Evolutionary conservation across 1,284 basidiomycete genomes (phyloP).

Genomic region (Austroboletus olivaceoglutinosus): DNA sequence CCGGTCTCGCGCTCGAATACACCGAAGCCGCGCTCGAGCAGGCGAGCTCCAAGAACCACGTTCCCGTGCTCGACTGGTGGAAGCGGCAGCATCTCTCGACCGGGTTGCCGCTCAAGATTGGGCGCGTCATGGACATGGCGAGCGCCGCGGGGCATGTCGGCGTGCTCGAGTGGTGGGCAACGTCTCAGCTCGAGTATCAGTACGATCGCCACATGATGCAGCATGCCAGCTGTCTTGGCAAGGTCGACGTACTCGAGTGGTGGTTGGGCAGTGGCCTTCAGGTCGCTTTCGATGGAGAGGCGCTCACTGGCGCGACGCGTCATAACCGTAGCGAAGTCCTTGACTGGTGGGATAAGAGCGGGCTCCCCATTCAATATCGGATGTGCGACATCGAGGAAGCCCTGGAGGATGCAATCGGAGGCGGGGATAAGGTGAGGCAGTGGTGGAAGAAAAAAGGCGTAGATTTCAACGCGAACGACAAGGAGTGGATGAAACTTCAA

Average conservation of each 20-base stretch:
- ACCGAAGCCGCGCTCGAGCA: slow-evolving; percentile 73
- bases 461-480: slow-evolving; percentile 75
- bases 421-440: slow-evolving; percentile 62
- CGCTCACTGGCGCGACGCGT: slow-evolving; percentile 71
- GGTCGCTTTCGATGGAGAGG: slow-evolving; percentile 75
- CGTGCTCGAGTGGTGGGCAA: slow-evolving; percentile 80
- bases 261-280: slow-evolving; percentile 76
- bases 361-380: slow-evolving; percentile 73
- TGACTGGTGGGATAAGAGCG: slow-evolving; percentile 81
- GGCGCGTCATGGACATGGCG: slow-evolving; percentile 78
- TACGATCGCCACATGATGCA: slow-evolving; percentile 74
- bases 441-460: slow-evolving; percentile 80
- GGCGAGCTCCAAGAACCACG: slow-evolving; percentile 70
- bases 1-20: slow-evolving; percentile 59
- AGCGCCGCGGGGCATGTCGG: slow-evolving; percentile 67
- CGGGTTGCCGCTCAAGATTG: slow-evolving; percentile 67
- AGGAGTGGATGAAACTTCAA: slow-evolving; percentile 80
- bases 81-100: slow-evolving; percentile 45
- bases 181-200: slow-evolving; percentile 68
- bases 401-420: slow-evolving; percentile 77
- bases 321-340: slow-evolving; percentile 78
- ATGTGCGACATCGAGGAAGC: slow-evolving; percentile 87
- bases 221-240: slow-evolving; percentile 75
- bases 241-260: slow-evolving; percentile 78
- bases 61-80: slow-evolving; percentile 80